Conservation (phyloP, 2,329 filamentous ascomycete species). For the Cercospora nicotianae region DNA sequence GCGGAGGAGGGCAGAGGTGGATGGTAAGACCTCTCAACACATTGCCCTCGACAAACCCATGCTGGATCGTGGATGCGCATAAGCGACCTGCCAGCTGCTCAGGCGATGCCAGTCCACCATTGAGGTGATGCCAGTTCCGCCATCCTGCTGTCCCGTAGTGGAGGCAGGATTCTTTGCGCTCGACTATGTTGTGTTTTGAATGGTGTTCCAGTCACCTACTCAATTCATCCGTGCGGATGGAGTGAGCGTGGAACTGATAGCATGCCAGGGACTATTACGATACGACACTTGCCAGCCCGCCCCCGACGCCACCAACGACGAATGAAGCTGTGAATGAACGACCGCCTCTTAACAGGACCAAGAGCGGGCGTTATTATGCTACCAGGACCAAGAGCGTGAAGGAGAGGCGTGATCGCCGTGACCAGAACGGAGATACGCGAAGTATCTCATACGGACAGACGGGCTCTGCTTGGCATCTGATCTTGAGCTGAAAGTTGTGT, state of each 20-base stretch:
- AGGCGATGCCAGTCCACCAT: slow-evolving; percentile 18
- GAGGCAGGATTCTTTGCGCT: slow-evolving; percentile 11
- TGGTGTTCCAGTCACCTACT: slow-evolving; percentile 11
- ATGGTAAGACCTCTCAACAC: slow-evolving; percentile 17
- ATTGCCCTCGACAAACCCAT: not conserved
- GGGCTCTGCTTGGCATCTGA: slow-evolving; percentile 13
- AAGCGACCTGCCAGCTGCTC: slow-evolving; percentile 1
- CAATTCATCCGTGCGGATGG: not conserved
- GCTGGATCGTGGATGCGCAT: slow-evolving; percentile 11
- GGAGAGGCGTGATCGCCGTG: slow-evolving; percentile 10
- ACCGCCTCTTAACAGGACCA: slow-evolving; percentile 8
- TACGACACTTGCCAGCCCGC: not conserved
- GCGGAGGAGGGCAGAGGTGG: slow-evolving; percentile 66
- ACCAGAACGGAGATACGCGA: slow-evolving; percentile 1
- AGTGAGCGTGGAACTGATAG: slow-evolving; percentile 8
- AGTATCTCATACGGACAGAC: slow-evolving; percentile 10
- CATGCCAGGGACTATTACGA: not conserved
- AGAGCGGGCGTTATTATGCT: slow-evolving; percentile 16
- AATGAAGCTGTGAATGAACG: not conserved
- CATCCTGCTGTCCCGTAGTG: slow-evolving; percentile 10
- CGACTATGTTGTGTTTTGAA: not conserved
- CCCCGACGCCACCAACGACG: not conserved
- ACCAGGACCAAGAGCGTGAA: slow-evolving; percentile 10
- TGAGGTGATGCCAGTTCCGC: slow-evolving; percentile 17
- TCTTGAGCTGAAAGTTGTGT: slow-evolving; percentile 4